Evolutionary conservation across 2,329 filamentous ascomycete genomes (phyloP).

Genomic region (Cladorrhinum sp.): DNA sequence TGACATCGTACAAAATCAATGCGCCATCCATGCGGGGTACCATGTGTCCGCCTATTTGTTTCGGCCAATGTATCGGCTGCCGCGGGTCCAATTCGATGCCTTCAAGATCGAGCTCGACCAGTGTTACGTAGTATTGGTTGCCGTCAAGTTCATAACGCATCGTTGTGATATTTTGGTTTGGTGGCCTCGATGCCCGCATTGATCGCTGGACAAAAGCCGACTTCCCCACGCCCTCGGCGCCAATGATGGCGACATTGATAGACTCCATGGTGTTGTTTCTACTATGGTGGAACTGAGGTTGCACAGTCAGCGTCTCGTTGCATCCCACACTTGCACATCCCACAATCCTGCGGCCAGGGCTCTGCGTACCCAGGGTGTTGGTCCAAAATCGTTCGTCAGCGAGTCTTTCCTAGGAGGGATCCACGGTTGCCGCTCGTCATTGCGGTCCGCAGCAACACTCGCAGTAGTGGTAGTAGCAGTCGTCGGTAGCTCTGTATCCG

Average conservation of each 20-base stretch:
- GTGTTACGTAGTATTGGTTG: constrained; percentile 54
- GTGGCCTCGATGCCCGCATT: constrained; percentile 52
- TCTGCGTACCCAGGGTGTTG: constrained; percentile 30
- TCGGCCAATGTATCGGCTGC: constrained; percentile 63
- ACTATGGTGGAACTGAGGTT: constrained; percentile 28
- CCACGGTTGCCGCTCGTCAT: constrained; percentile 44
- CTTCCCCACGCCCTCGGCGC: constrained; percentile 64
- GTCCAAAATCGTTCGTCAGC: constrained; percentile 35
- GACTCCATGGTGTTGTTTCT: constrained; percentile 47
- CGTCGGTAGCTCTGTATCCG: constrained; percentile 31
- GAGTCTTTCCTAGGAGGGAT: constrained; percentile 49
- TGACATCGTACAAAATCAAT: constrained; percentile 84
- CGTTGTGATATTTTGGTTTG: constrained; percentile 53
- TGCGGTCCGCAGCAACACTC: constrained; percentile 20
- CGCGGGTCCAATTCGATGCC: constrained; percentile 59
- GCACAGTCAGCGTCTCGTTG: constrained; percentile 20
- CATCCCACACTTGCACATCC: constrained; percentile 2
- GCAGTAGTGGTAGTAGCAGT: constrained; percentile 26
- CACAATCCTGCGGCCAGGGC: background rate
- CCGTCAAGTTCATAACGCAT: constrained; percentile 59
- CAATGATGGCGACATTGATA: constrained; percentile 65
- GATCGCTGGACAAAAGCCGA: constrained; percentile 65
- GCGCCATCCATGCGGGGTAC: constrained; percentile 78
- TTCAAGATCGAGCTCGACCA: constrained; percentile 65
- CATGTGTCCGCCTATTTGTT: constrained; percentile 65